phyloP scores from a whole-genome alignment of 768 basidiomycete genomes.

The Leccinum subtestaceum region DNA sequence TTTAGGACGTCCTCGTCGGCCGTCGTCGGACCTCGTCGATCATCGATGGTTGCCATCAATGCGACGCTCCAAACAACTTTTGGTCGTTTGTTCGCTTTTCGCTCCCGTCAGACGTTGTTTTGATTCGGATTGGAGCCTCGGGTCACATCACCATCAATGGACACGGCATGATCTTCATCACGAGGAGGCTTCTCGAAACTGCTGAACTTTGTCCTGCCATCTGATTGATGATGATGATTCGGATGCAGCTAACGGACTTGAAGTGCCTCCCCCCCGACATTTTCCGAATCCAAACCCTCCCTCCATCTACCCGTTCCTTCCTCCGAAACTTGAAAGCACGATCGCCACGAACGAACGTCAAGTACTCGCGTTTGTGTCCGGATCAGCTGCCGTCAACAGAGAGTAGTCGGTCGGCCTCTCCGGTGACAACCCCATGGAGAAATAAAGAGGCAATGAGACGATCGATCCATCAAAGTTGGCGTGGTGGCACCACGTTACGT shows the following conservation, averaged over 20 bases:
- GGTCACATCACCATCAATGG: neutral
- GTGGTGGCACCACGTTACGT: neutral
- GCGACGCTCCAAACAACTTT: neutral
- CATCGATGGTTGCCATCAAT: neutral
- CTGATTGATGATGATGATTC: neutral
- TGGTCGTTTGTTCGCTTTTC: neutral
- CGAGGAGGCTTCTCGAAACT: neutral
- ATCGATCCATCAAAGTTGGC: neutral
- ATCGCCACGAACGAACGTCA: neutral
- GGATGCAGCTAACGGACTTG: neutral
- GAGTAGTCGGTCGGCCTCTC: neutral
- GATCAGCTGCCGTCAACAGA: neutral
- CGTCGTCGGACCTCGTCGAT: neutral
- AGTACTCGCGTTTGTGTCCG: neutral
- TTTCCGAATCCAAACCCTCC: neutral
- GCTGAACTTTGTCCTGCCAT: neutral
- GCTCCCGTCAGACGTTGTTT: neutral
- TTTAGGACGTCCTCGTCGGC: neutral
- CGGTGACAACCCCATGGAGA: neutral
- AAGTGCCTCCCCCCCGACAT: neutral
- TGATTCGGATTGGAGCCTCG: neutral
- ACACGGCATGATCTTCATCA: neutral
- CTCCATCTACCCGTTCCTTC: neutral
- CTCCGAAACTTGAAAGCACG: neutral
- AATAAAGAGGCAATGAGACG: neutral